Evolutionary conservation across 768 basidiomycete genomes (phyloP).

Genomic region (Leucocoprinus leucothites): DNA sequence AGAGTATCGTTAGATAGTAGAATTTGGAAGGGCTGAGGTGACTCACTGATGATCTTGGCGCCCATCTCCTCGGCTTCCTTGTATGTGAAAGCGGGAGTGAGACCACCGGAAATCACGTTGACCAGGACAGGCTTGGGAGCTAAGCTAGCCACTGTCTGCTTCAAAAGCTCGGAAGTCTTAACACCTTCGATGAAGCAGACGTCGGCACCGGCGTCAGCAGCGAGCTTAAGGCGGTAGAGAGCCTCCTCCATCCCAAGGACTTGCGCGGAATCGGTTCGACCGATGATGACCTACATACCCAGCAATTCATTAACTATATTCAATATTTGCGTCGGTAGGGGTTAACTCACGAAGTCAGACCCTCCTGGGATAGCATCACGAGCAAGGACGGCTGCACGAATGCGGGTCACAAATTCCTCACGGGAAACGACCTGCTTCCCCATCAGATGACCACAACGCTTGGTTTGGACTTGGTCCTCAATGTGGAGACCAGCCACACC

Average conservation of each 20-base stretch:
- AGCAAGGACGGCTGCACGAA: constrained; percentile 73
- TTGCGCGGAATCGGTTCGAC: constrained; percentile 75
- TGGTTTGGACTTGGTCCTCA: constrained; percentile 80
- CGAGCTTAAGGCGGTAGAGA: constrained; percentile 57
- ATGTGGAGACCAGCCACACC: constrained; percentile 76
- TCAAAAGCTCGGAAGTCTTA: constrained; percentile 59
- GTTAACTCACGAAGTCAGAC: constrained; percentile 57
- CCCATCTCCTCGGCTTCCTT: constrained; percentile 68
- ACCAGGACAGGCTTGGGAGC: constrained; percentile 76
- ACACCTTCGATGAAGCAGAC: constrained; percentile 83
- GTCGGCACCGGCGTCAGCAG: constrained; percentile 71
- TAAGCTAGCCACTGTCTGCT: constrained; percentile 58
- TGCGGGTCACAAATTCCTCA: constrained; percentile 69
- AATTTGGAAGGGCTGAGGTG: not conserved
- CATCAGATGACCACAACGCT: constrained; percentile 74
- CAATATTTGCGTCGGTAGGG: not conserved
- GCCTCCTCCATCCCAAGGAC: constrained; percentile 79
- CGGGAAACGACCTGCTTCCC: constrained; percentile 81
- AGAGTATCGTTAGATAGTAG: not conserved
- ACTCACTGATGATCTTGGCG: constrained; percentile 74
- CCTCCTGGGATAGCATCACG: constrained; percentile 71
- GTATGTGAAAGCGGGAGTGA: constrained; percentile 70
- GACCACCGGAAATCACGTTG: constrained; percentile 77
- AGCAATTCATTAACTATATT: not conserved
- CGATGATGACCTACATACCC: constrained; percentile 56